Evolutionary conservation across 2,329 filamentous ascomycete species (phyloP), one percentile per base, ranked within the genome.

Genomic region (Amauroascus niger): DNA sequence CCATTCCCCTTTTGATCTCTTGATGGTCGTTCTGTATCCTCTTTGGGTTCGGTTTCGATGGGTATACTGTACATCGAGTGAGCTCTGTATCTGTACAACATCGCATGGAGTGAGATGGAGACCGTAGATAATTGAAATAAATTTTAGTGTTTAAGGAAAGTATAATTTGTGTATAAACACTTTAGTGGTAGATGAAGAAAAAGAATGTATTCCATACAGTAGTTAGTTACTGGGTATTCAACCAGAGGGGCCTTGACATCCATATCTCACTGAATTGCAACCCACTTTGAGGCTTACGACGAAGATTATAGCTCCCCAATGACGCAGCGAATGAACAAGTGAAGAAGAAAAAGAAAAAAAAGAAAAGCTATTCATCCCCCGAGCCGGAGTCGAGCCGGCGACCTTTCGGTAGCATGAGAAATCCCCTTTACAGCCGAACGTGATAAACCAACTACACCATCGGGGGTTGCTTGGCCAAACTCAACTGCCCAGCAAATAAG

Each of bases 371-470:
- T 24, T 22, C 4, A 9, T 54, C 52, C 52, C 44, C 44, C 52
- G 44, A 54, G 37, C 52, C 52, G 52, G 52, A 54, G 28, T 54
- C 52, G 52, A 54, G 52, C 52, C 52, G 46, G 52, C 37, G 52
- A 54, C 52, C 52, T 54, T 54, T 54, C 52, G 52, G 52, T 54
- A 43, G 46, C 52, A 54, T 48, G 35, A 49, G 44, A 43, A 47
- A 32, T 24, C 40, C 32, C 52, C 35, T 44, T 54, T 54, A 54
- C 52, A 54, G 52, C 52, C 52, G 52, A 54, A 54, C 52, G 52
- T 54, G 52, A 54, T 54, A 54, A 30, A 30, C 52, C 52, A 54
- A 54, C 52, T 54, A 54, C 52, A 54, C 52, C 52, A 54, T 54
- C 44, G 18, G 44, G 44, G 52, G 52, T 49, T 54, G 33, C 18